Percentiles rank a stretch among this genome's conserved stretches.
phyloP scores from a whole-genome alignment of 257 asterid genomes.

The Ocimum tenuiflorum region DNA sequence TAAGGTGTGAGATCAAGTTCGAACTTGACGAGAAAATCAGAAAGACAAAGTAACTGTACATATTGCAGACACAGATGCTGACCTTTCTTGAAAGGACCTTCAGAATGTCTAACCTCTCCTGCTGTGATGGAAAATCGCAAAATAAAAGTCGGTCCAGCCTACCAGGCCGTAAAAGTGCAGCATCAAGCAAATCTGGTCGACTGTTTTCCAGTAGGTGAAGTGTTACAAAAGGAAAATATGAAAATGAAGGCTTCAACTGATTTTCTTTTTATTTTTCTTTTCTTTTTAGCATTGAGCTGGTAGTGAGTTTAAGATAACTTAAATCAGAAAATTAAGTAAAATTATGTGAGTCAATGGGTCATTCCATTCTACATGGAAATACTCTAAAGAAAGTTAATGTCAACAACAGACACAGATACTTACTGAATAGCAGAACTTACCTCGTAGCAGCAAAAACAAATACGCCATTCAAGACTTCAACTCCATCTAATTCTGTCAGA shows the following conservation, averaged over 20 bases:
- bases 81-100: conserved; percentile 83
- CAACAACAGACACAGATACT: neutral
- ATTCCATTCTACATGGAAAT: neutral
- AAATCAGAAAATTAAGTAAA: neutral
- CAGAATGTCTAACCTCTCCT: conserved; percentile 78
- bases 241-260: neutral
- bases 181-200: conserved; percentile 98
- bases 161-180: conserved; percentile 97
- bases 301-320: too few relatives aligned
- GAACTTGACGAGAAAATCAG: neutral
- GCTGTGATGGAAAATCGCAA: conserved; percentile 81
- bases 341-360: neutral
- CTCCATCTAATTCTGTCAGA: conserved; percentile 93
- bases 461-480: conserved; percentile 93
- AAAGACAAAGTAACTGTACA: neutral
- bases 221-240: neutral
- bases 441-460: conserved; percentile 98
- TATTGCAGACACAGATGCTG: conserved; percentile 7
- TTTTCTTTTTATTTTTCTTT: too few relatives aligned
- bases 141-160: conserved; percentile 89
- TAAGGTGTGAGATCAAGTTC: neutral
- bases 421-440: conserved; percentile 25
- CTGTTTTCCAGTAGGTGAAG: conserved; percentile 29
- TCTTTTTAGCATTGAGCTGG: too few relatives aligned
- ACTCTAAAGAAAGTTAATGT: neutral